A percentile compares a stretch with the other conserved stretches of the same genome.
These are phyloP conservation scores for Trametes punicea DNA, from an alignment of 768 basidiomycete genomes.

Conservation along the genomic window DNA sequence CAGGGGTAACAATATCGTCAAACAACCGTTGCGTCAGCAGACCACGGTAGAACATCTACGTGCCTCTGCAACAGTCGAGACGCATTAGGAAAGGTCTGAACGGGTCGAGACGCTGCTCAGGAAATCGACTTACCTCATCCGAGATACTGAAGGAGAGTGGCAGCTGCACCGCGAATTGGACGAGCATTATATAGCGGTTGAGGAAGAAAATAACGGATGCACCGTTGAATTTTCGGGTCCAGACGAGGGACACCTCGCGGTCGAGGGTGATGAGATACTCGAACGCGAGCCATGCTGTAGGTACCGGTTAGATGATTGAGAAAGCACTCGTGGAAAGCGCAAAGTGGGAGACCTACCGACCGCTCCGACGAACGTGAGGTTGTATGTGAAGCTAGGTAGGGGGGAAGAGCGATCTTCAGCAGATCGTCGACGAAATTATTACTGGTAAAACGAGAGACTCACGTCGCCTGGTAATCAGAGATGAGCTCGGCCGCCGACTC, in stretches of 20 bases:
- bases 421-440: no score
- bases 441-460: background rate
- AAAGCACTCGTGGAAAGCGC: no score
- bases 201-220: background rate
- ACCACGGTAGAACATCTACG: background rate
- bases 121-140: background rate
- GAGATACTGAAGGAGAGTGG: background rate
- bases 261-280: background rate
- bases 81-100: no score
- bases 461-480: background rate
- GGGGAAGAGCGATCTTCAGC: no score
- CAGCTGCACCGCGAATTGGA: slow-evolving; percentile 1
- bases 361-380: background rate
- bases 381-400: background rate
- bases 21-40: background rate
- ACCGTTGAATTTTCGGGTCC: background rate
- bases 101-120: no score
- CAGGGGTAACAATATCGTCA: background rate
- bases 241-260: background rate
- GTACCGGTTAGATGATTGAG: background rate
- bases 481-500: background rate
- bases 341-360: background rate
- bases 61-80: background rate
- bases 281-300: background rate
- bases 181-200: slow-evolving; percentile 3